phyloP scores from a whole-genome alignment of 495 filamentous ascomycete species.

The Neurospora cerealis region DNA sequence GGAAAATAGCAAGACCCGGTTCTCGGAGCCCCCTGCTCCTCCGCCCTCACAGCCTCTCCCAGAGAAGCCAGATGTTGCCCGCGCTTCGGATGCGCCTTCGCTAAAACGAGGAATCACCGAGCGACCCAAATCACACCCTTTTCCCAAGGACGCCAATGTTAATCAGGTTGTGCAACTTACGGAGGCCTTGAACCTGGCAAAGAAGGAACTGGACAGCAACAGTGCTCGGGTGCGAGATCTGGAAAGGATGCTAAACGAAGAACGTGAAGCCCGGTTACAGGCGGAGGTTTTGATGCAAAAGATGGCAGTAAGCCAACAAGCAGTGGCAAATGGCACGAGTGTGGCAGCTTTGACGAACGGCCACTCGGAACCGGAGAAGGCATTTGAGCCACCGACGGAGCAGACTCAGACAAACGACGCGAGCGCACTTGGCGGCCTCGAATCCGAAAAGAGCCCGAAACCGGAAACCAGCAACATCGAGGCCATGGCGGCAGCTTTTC shows the following conservation, averaged over 20 bases:
- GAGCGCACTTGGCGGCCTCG: not conserved
- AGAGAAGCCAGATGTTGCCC: slow-evolving; percentile 70
- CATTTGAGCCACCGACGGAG: slow-evolving; percentile 30
- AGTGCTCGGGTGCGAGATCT: slow-evolving; percentile 68
- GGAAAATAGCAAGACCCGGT: slow-evolving; percentile 53
- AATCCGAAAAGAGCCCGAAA: slow-evolving; percentile 18
- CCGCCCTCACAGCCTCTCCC: slow-evolving; percentile 86
- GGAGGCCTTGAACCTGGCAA: slow-evolving; percentile 69
- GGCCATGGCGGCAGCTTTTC: slow-evolving; percentile 43
- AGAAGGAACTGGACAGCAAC: slow-evolving; percentile 74
- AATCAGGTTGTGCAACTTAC: slow-evolving; percentile 71
- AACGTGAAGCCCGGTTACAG: slow-evolving; percentile 67
- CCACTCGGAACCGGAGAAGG: slow-evolving; percentile 25
- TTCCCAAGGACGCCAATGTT: slow-evolving; percentile 48
- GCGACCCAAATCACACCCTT: slow-evolving; percentile 47
- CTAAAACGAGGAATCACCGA: slow-evolving; percentile 70
- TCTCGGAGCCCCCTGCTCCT: slow-evolving; percentile 83
- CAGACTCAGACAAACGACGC: slow-evolving; percentile 18
- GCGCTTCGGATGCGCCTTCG: slow-evolving; percentile 42
- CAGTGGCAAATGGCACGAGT: slow-evolving; percentile 26
- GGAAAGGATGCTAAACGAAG: slow-evolving; percentile 66
- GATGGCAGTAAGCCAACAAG: slow-evolving; percentile 45
- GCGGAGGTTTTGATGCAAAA: slow-evolving; percentile 73
- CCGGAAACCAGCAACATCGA: slow-evolving; percentile 34
- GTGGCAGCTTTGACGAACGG: slow-evolving; percentile 17